Base-by-base conservation (phyloP, 768 basidiomycete genomes). In the Russula lepida region DNA sequence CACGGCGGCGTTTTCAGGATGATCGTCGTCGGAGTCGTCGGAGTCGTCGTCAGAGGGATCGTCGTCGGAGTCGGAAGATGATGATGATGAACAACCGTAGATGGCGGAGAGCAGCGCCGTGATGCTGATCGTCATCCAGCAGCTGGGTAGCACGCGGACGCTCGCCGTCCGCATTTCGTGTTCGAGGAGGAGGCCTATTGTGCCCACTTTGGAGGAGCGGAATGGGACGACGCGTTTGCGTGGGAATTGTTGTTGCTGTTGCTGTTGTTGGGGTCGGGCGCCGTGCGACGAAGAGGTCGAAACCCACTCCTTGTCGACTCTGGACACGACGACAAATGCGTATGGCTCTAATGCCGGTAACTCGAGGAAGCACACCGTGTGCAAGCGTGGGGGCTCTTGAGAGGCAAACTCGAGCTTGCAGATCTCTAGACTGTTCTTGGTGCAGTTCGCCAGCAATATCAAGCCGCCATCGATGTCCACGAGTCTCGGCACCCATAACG, bases 41-140 rank as follows among this genome's bases (percentile, higher is more conserved):
- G 39, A 41, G 19, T n/a, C 30, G 2, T 21, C 7, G 17, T 30
- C 33, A n/a, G n/a, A n/a, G 21, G n/a, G n/a, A n/a, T 23, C 27
- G 12, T 41, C 19, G 6, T 17, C 19, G 19, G 41, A 41, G 19
- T n/a, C 19, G 17, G 39, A 41, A 2, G 39, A 41, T 19, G 39
- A n/a, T 8, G 39, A 41, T 19, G 39, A n/a, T 8, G 17, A n/a
- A 19, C 39, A 41, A 4, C 43, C n/a, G 32, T 9, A 19, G 50
- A 33, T n/a, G 27, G 25, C 43, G 6, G 60, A 39, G 1, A 25
- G 43, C 33, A 62, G 50, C 21, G 43, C 32, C 1, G 33, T 43
- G 28, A 62, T 25, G 44, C 44, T 57, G 60, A 62, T 7, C 11
- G 32, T 52, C 60, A 62, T 62, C 58, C 51, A 53, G 27, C 51